These are phyloP conservation scores for Crataegus laevigata DNA, from an alignment of 306 rosid genomes.

Conservation along the genomic window DNA sequence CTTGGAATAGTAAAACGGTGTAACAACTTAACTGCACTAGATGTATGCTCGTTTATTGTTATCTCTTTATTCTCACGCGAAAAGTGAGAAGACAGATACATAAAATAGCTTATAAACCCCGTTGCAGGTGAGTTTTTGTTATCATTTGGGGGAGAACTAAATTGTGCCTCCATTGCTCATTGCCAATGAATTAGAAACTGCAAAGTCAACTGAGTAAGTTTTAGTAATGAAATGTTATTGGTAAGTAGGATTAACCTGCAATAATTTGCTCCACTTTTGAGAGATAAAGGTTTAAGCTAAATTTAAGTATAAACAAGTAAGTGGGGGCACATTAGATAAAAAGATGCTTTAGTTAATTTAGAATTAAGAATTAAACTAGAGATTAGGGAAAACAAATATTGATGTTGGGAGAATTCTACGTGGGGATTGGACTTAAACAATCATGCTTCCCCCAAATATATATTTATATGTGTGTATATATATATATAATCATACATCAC, in stretches of 20 bases:
- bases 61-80: background rate
- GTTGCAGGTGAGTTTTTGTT: background rate
- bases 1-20: too few species aligned
- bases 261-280: slow-evolving; percentile 25
- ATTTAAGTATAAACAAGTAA: slow-evolving; percentile 22
- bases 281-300: slow-evolving; percentile 22
- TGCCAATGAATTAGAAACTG: background rate
- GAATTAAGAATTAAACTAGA: slow-evolving; percentile 16
- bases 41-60: background rate
- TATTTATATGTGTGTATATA: slow-evolving; percentile 18
- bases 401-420: slow-evolving; percentile 5
- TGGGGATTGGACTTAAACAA: slow-evolving; percentile 8
- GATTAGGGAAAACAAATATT: slow-evolving; percentile 4
- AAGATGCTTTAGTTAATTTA: slow-evolving; percentile 12
- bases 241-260: slow-evolving; percentile 15
- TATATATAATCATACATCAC: slow-evolving; percentile 54
- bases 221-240: slow-evolving; percentile 2
- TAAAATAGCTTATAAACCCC: background rate
- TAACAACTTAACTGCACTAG: too few species aligned
- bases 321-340: slow-evolving; percentile 34
- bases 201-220: slow-evolving; percentile 18
- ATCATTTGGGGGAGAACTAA: background rate
- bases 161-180: background rate
- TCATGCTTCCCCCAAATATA: slow-evolving; percentile 17
- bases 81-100: background rate